Percentiles rank a stretch among this genome's conserved stretches.
phyloP scores from a whole-genome alignment of 192 early-diverging fungal genomes.

The Chytriomyces hyalinus region DNA sequence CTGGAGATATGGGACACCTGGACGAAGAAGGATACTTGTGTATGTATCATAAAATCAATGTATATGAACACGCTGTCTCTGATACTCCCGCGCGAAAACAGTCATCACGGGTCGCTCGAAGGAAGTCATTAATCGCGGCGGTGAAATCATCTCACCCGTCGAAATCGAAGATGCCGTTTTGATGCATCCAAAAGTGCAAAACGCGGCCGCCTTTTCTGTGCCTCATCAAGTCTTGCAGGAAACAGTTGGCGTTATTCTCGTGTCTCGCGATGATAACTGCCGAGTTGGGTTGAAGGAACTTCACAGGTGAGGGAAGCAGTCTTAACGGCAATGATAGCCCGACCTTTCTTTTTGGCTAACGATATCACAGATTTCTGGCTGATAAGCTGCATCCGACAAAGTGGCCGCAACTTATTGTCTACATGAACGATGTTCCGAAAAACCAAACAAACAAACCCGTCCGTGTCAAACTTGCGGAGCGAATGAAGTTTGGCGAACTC shows the following conservation, averaged over 20 bases:
- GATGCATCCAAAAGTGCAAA: constrained; percentile 37
- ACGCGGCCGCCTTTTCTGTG: constrained; percentile 50
- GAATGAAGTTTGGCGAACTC: constrained; percentile 43
- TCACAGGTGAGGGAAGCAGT: constrained; percentile 6
- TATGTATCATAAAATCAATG: constrained; percentile 21
- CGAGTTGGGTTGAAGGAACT: constrained; percentile 33
- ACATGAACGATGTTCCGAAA: constrained; percentile 52
- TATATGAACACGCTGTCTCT: not conserved
- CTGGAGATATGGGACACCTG: constrained; percentile 82
- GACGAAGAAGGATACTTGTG: constrained; percentile 75
- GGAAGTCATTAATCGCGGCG: constrained; percentile 88
- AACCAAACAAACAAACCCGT: constrained; percentile 49
- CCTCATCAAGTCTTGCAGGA: constrained; percentile 50
- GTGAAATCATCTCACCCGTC: constrained; percentile 86
- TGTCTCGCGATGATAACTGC: not conserved
- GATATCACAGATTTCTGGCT: constrained; percentile 29
- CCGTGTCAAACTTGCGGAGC: constrained; percentile 50
- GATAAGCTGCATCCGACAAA: constrained; percentile 49
- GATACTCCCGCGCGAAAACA: too few relatives aligned
- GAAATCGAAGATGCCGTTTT: constrained; percentile 75
- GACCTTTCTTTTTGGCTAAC: not conserved
- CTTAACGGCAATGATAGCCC: not conserved
- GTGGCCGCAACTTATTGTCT: constrained; percentile 50
- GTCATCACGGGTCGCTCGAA: constrained; percentile 81
- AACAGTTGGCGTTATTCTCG: constrained; percentile 47